A percentile compares a stretch with the other conserved stretches of the same genome.
phyloP scores from a whole-genome alignment of 768 basidiomycete genomes.

The Hydnum rufescens region DNA sequence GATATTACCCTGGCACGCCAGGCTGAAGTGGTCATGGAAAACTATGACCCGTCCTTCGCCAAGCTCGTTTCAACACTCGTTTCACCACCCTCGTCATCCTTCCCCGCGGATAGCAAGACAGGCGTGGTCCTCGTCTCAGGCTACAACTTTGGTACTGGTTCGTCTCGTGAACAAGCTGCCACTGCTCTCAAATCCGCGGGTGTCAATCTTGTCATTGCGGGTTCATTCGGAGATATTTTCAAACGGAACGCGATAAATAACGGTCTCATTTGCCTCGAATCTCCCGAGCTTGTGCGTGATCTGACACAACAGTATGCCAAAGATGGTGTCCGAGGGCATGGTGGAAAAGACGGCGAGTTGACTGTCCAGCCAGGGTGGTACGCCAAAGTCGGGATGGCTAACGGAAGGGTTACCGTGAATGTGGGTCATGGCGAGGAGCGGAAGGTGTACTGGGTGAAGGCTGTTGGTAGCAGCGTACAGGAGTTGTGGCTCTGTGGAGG shows the following conservation, averaged over 20 bases:
- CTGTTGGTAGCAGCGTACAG: constrained; percentile 86
- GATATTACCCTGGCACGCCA: constrained; percentile 91
- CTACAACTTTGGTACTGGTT: constrained; percentile 98
- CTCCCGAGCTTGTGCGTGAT: constrained; percentile 71
- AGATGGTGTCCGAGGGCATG: constrained; percentile 54
- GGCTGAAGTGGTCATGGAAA: constrained; percentile 97
- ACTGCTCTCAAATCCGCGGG: constrained; percentile 92
- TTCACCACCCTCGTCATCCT: constrained; percentile 11
- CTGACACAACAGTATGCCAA: constrained; percentile 57
- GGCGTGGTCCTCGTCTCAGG: constrained; percentile 78
- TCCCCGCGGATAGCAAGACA: constrained; percentile 20
- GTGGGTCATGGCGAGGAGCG: constrained; percentile 30
- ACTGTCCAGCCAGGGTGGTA: constrained; percentile 58
- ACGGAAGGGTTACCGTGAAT: constrained; percentile 45
- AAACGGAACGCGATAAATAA: constrained; percentile 99
- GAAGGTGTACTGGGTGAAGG: constrained; percentile 41
- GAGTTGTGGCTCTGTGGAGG: constrained; percentile 95
- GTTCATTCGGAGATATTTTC: constrained; percentile 98
- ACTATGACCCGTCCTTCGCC: constrained; percentile 86
- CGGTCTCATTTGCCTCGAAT: constrained; percentile 86
- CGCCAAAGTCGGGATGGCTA: constrained; percentile 44
- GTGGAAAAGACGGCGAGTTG: constrained; percentile 56
- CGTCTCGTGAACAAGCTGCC: constrained; percentile 94
- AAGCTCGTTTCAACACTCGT: constrained; percentile 20
- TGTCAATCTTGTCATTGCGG: constrained; percentile 83